Conservation (phyloP, 768 basidiomycete species). For the Holtermannia corniformis region DNA sequence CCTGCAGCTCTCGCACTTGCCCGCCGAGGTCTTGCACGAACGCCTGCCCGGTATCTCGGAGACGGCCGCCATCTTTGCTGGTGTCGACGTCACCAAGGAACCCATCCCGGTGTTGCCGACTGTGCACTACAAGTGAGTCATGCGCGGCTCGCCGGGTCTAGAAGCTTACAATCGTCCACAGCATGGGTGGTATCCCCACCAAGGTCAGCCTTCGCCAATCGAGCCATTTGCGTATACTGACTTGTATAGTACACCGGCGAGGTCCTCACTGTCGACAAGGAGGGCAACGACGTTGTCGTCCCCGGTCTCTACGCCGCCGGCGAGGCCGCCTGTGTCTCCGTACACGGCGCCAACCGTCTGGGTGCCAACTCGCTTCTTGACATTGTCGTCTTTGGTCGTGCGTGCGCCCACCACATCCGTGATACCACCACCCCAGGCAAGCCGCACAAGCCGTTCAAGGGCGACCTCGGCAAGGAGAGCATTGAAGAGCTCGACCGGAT, state of each 20-base stretch:
- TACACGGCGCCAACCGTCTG: slow-evolving; percentile 97
- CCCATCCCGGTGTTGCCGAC: slow-evolving; percentile 98
- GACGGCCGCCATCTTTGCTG: slow-evolving; percentile 96
- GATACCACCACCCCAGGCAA: slow-evolving; percentile 81
- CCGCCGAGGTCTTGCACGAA: slow-evolving; percentile 89
- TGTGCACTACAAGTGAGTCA: slow-evolving; percentile 93
- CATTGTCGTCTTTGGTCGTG: slow-evolving; percentile 98
- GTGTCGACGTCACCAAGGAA: slow-evolving; percentile 99
- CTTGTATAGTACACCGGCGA: slow-evolving; percentile 71
- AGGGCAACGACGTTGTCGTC: slow-evolving; percentile 87
- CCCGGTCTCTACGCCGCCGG: slow-evolving; percentile 97
- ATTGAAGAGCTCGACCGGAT: slow-evolving; percentile 75
- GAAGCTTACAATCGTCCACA: not conserved
- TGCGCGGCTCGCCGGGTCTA: not conserved
- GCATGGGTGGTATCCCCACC: slow-evolving; percentile 98
- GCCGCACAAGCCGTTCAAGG: slow-evolving; percentile 78
- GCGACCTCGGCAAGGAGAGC: slow-evolving; percentile 71
- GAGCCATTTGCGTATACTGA: not conserved
- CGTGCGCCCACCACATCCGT: slow-evolving; percentile 95
- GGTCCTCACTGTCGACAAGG: slow-evolving; percentile 73
- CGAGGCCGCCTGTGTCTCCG: slow-evolving; percentile 97
- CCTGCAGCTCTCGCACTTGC: slow-evolving; percentile 93
- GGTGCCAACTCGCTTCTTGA: slow-evolving; percentile 98
- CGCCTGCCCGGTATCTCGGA: slow-evolving; percentile 98
- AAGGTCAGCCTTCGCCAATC: slow-evolving; percentile 38